These are phyloP conservation scores for Pichia inconspicua DNA, from an alignment of 1,139 yeast species.

Conservation along the genomic window DNA sequence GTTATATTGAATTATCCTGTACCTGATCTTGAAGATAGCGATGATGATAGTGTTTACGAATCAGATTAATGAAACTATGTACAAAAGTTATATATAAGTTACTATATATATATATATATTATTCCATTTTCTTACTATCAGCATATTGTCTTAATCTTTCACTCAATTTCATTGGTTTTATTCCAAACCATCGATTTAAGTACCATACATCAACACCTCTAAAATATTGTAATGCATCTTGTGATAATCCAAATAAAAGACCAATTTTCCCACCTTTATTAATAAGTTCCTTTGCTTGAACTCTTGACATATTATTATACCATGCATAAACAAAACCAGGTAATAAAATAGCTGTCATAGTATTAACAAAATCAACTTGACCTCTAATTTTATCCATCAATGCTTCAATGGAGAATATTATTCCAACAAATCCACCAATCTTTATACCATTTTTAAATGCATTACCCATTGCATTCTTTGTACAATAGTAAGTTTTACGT, in stretches of 20 bases:
- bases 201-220: slow-evolving; percentile 67
- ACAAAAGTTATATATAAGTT: background rate
- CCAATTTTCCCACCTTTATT: slow-evolving; percentile 54
- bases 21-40: slow-evolving; percentile 66
- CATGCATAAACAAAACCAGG: slow-evolving; percentile 48
- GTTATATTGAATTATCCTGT: slow-evolving; percentile 78
- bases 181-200: slow-evolving; percentile 28
- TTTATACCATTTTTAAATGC: slow-evolving; percentile 41
- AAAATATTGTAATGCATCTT: slow-evolving; percentile 51
- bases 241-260: slow-evolving; percentile 50
- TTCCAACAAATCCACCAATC: slow-evolving; percentile 40
- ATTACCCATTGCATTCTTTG: slow-evolving; percentile 42
- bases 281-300: slow-evolving; percentile 43
- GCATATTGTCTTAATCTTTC: slow-evolving; percentile 17
- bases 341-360: slow-evolving; percentile 46
- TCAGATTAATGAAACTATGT: slow-evolving; percentile 4
- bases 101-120: background rate
- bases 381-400: slow-evolving; percentile 48
- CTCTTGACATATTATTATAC: slow-evolving; percentile 36
- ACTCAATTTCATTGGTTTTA: slow-evolving; percentile 20
- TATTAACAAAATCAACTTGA: slow-evolving; percentile 52
- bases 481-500: slow-evolving; percentile 70
- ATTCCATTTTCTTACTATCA: background rate
- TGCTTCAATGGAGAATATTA: slow-evolving; percentile 58
- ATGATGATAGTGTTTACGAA: slow-evolving; percentile 25